Conservation (phyloP, 495 filamentous ascomycete genomes). For the Hypomontagnella monticulosa region DNA sequence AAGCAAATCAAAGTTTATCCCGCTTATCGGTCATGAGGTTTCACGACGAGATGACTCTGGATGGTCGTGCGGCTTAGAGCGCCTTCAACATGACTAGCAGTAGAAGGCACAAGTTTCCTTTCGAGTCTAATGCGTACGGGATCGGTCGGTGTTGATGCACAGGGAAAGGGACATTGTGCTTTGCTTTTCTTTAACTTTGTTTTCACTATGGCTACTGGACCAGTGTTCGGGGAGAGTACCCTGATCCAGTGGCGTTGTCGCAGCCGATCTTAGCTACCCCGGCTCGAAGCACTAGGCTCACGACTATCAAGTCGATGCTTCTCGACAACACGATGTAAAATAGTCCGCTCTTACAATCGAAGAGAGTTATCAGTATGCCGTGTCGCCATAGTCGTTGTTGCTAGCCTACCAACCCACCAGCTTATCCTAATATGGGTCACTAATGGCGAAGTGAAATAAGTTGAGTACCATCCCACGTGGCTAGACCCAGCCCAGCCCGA, state of each 20-base stretch:
- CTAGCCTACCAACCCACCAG: neutral
- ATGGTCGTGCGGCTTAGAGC: constrained; percentile 38
- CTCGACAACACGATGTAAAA: constrained; percentile 45
- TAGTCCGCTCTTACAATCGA: constrained; percentile 40
- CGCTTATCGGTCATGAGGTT: constrained; percentile 39
- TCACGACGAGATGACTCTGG: constrained; percentile 44
- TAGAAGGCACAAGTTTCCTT: constrained; percentile 43
- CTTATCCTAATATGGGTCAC: neutral
- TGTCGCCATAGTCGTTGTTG: neutral
- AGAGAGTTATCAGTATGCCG: constrained; percentile 15
- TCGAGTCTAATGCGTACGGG: constrained; percentile 49
- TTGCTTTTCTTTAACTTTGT: constrained; percentile 42
- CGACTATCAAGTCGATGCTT: constrained; percentile 22
- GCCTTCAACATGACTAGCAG: constrained; percentile 32
- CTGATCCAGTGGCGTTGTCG: constrained; percentile 37
- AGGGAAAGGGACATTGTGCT: constrained; percentile 47
- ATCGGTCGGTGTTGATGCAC: constrained; percentile 49
- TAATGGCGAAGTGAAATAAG: constrained; percentile 10
- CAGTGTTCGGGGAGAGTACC: constrained; percentile 30
- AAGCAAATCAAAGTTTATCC: constrained; percentile 22
- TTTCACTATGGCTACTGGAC: constrained; percentile 34
- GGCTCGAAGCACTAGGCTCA: constrained; percentile 19
- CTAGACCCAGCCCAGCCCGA: constrained; percentile 12
- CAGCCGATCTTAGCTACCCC: constrained; percentile 22
- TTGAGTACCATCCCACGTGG: constrained; percentile 28